These are phyloP conservation scores for Begonia fuchsioides DNA, from an alignment of 306 rosid genomes.

Conservation along the genomic window DNA sequence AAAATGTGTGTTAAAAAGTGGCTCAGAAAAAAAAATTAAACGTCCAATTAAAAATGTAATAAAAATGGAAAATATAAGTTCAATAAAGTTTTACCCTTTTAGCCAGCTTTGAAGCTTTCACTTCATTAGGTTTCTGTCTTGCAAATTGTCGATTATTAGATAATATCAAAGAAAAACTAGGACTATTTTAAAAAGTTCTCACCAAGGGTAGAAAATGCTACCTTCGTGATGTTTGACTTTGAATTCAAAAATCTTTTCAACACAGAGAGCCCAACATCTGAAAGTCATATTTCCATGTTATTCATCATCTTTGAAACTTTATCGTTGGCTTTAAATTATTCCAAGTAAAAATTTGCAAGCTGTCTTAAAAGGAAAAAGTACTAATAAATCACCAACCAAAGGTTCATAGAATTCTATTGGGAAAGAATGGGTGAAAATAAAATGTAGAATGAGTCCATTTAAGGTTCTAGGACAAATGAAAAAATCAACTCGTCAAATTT, in stretches of 20 bases:
- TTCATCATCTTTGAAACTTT: background rate
- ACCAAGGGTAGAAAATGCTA: constrained; percentile 28
- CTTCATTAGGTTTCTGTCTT: constrained; percentile 58
- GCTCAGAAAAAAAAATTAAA: background rate
- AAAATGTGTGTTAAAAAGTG: background rate
- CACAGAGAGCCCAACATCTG: constrained; percentile 88
- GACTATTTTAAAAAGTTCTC: constrained; percentile 5
- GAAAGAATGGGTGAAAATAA: too few relatives aligned
- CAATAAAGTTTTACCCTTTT: constrained; percentile 55
- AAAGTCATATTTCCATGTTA: constrained; percentile 22
- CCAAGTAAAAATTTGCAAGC: too few relatives aligned
- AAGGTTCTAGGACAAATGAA: too few relatives aligned
- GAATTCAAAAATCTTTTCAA: constrained; percentile 84
- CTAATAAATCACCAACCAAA: too few relatives aligned
- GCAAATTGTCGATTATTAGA: constrained; percentile 36
- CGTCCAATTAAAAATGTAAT: background rate
- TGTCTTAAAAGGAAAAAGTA: too few relatives aligned
- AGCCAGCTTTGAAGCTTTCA: constrained; percentile 75
- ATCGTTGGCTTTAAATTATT: too few relatives aligned
- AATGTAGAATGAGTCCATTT: too few relatives aligned
- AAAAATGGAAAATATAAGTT: background rate
- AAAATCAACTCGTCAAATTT: too few relatives aligned
- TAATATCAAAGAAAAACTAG: constrained; percentile 14
- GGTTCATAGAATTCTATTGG: too few relatives aligned
- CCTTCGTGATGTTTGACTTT: constrained; percentile 44